Evolutionary conservation across 768 basidiomycete genomes (phyloP).

Genomic region (Hemileccinum rubropunctum): DNA sequence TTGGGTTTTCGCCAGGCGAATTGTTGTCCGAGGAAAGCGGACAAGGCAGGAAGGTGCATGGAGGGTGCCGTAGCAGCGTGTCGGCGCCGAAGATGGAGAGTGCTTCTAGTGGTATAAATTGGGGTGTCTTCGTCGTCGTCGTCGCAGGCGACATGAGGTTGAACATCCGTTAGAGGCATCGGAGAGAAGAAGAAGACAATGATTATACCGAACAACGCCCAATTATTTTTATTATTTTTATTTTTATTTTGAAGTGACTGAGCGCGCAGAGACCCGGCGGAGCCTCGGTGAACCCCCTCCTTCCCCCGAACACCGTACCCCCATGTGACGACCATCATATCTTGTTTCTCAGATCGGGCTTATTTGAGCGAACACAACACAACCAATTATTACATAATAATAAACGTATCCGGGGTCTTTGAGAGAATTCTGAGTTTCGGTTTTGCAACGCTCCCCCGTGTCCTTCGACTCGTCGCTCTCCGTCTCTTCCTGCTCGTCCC

Average conservation of each 20-base stretch:
- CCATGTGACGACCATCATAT: neutral
- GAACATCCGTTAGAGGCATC: too few relatives aligned
- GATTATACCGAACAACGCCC: too few relatives aligned
- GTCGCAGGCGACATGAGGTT: neutral
- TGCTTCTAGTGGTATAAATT: neutral
- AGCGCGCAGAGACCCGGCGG: too few relatives aligned
- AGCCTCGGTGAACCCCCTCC: too few relatives aligned
- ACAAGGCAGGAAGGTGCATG: conserved; percentile 6
- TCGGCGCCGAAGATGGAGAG: too few relatives aligned
- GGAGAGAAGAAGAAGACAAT: too few relatives aligned
- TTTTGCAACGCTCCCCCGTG: conserved; percentile 34
- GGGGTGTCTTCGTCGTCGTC: too few relatives aligned
- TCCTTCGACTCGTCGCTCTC: conserved; percentile 32
- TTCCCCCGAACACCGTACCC: neutral
- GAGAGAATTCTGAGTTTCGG: conserved; percentile 33
- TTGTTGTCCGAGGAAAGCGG: conserved; percentile 26
- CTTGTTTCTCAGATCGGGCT: neutral
- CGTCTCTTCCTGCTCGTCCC: conserved; percentile 28
- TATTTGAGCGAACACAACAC: neutral
- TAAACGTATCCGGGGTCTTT: conserved; percentile 27
- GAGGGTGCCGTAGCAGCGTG: too few relatives aligned
- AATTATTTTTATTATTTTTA: too few relatives aligned
- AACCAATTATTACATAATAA: conserved; percentile 24
- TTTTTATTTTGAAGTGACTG: too few relatives aligned
- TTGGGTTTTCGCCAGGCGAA: conserved; percentile 37